These are phyloP conservation scores for Pisolithus orientalis DNA, from an alignment of 768 basidiomycete genomes.

Conservation along the genomic window DNA sequence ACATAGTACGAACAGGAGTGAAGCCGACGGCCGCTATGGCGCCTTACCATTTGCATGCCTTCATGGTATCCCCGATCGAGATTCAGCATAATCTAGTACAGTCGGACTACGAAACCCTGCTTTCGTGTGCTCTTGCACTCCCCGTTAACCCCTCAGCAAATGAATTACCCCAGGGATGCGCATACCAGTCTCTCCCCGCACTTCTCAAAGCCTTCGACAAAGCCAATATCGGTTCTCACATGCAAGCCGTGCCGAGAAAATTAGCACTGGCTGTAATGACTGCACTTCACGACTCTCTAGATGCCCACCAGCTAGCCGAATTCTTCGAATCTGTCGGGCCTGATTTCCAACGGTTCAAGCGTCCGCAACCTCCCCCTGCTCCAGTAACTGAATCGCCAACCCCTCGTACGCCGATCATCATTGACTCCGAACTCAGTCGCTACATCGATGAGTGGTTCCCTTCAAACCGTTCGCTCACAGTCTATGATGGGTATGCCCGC, in stretches of 20 bases:
- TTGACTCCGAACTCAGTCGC: slow-evolving; percentile 23
- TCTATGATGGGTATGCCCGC: slow-evolving; percentile 39
- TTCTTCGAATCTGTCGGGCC: slow-evolving; percentile 16
- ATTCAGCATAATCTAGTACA: slow-evolving; percentile 24
- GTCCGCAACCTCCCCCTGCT: slow-evolving; percentile 2
- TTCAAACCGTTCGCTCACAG: slow-evolving; percentile 20
- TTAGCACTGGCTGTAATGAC: slow-evolving; percentile 15
- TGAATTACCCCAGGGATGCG: slow-evolving; percentile 17
- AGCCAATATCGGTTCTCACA: slow-evolving; percentile 24
- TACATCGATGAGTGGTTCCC: slow-evolving; percentile 30
- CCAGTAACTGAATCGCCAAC: slow-evolving; percentile 11
- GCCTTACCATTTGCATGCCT: slow-evolving; percentile 39
- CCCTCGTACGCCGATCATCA: slow-evolving; percentile 7
- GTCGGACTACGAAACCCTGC: slow-evolving; percentile 38
- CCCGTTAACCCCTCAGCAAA: slow-evolving; percentile 11
- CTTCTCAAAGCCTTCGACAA: slow-evolving; percentile 37
- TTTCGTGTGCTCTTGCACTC: slow-evolving; percentile 35
- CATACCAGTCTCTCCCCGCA: slow-evolving; percentile 36
- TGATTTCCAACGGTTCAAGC: slow-evolving; percentile 16
- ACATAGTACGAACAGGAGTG: slow-evolving; percentile 29
- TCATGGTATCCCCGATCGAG: slow-evolving; percentile 32
- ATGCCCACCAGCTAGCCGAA: slow-evolving; percentile 15
- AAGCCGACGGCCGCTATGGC: slow-evolving; percentile 30
- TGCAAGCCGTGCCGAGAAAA: slow-evolving; percentile 11
- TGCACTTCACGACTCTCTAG: slow-evolving; percentile 15